phyloP scores from a whole-genome alignment of 345 rosid species.

The Rubroshorea leprosula region DNA sequence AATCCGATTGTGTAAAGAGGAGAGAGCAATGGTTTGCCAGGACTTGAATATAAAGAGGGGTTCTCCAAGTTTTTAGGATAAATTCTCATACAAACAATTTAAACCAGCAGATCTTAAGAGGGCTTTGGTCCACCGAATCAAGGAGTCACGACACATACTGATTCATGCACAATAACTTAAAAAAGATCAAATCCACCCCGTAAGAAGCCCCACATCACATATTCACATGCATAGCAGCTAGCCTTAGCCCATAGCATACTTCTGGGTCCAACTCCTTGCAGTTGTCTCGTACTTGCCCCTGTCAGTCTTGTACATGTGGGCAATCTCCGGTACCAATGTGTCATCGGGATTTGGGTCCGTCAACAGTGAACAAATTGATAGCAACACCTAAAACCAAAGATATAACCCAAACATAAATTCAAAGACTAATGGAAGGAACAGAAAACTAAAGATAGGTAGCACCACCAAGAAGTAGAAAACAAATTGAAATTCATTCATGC shows the following conservation, averaged over 20 bases:
- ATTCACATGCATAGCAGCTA: background rate
- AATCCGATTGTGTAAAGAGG: too few relatives aligned
- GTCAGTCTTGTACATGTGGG: conserved; percentile 23
- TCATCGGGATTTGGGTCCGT: conserved; percentile 22
- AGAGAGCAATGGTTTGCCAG: too few relatives aligned
- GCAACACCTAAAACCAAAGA: conserved; percentile 14
- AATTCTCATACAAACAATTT: background rate
- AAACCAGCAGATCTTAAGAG: background rate
- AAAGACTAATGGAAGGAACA: too few relatives aligned
- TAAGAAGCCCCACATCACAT: conserved; percentile 17
- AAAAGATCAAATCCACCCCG: conserved; percentile 26
- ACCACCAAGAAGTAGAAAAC: too few relatives aligned
- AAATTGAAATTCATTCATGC: too few relatives aligned
- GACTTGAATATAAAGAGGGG: background rate
- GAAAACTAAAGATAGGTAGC: too few relatives aligned
- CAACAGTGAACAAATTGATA: conserved; percentile 18
- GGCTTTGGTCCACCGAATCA: background rate
- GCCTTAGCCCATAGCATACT: conserved; percentile 21
- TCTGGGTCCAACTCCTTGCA: conserved; percentile 22
- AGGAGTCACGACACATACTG: conserved; percentile 19
- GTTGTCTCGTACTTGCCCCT: conserved; percentile 16
- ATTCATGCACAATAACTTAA: conserved; percentile 17
- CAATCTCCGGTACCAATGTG: conserved; percentile 15
- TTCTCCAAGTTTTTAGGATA: background rate
- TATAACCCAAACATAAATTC: background rate